phyloP scores from a whole-genome alignment of 2,329 filamentous ascomycete genomes.

The Xylariaceae sp. region DNA sequence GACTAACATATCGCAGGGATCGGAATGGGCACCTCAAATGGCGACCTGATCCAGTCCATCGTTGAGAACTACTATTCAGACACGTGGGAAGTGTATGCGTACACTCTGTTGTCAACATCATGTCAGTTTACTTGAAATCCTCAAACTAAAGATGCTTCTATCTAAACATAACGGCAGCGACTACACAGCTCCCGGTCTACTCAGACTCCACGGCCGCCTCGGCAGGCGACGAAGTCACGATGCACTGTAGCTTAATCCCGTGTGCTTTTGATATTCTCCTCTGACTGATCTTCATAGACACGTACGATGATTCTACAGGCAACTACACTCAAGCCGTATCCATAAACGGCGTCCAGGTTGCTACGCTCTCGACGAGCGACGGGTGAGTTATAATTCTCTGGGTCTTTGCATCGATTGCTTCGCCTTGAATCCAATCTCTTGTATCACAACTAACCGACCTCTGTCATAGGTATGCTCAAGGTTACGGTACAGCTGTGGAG shows the following conservation, averaged over 20 bases:
- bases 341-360: conserved; percentile 14
- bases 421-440: too few relatives aligned
- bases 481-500: conserved; percentile 26
- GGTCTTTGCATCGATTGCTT: too few relatives aligned
- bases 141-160: neutral
- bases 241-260: conserved; percentile 31
- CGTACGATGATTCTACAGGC: conserved; percentile 13
- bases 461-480: conserved; percentile 4
- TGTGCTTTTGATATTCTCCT: neutral
- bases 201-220: conserved; percentile 24
- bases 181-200: conserved; percentile 32
- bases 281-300: conserved; percentile 6
- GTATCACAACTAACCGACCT: too few relatives aligned
- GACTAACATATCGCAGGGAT: conserved; percentile 24
- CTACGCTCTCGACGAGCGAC: conserved; percentile 18
- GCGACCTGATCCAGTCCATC: conserved; percentile 45
- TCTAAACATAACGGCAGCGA: conserved; percentile 11
- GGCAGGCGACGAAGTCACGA: conserved; percentile 34
- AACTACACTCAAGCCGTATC: conserved; percentile 20
- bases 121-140: conserved; percentile 10
- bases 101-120: conserved; percentile 36
- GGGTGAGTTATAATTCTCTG: neutral
- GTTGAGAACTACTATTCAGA: conserved; percentile 34
- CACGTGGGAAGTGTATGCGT: conserved; percentile 41
- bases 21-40: conserved; percentile 45